Evolutionary conservation across 2,329 filamentous ascomycete species (phyloP), one percentile per base, ranked within the genome.

Genomic region (Plectosphaerella sp.): DNA sequence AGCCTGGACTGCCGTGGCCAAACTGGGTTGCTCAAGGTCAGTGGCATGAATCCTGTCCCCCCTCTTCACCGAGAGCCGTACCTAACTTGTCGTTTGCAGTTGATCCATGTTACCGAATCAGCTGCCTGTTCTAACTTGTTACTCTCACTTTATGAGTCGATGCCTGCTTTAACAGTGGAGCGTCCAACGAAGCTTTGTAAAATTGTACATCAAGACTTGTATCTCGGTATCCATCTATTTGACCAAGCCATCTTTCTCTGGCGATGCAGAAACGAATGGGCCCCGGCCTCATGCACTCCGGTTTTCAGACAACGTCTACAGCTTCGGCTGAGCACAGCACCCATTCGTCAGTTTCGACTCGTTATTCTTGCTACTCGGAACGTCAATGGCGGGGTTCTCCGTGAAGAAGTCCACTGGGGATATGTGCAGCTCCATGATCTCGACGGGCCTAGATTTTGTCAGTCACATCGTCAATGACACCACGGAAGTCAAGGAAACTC

Each of bases 331-430:
- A 9, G 28, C 28, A 33, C 28, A 33, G 28, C 28, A 33, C 8
- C 28, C 28, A 33, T 33, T 33, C 28, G 28, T 33, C 28, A 33
- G 28, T 33, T 33, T 33, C 28, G 28, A 33, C 28, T 33, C 28
- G 28, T 33, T 39, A 12, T 39, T 39, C 55, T 59, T 62, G 4
- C 46, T 61, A 3, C 61, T 67, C 6, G 72, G 74, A 35, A 76
- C 69, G 57, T 77, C 74, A 25, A 77, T 63, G 8, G 74, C 72
- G 22, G 74, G 75, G 57, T 76, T 77, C 46, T 65, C 65, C 4
- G 65, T 69, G 60, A 77, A 77, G 62, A 76, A 78, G 57, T 77
- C 74, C 11, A 68, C 64, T 4, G 74, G 74, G 5, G 14, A 54
- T 28, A 39, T 39, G 37, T 39, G 37, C 37, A 39, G 37, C 37